Base-by-base conservation (phyloP, 2,329 filamentous ascomycete genomes). In the Colletotrichum melonis region DNA sequence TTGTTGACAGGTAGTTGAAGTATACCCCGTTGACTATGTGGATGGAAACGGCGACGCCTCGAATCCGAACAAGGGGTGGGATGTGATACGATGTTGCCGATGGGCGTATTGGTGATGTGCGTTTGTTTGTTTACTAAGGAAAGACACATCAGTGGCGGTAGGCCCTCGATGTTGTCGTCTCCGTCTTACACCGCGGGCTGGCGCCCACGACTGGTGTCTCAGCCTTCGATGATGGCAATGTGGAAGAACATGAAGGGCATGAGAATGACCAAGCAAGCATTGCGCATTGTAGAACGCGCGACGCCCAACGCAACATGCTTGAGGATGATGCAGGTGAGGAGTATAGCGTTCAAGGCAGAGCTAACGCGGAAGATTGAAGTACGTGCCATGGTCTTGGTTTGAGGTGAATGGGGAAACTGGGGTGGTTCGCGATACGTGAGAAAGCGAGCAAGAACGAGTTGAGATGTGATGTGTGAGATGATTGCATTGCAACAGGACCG, bases 241-340 rank as follows among this genome's bases (percentile, higher is more conserved):
- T 73, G 70, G 14, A 73, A 8, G 28, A 73, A 62, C 67, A 73
- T 66, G 35, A 73, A n/a, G n/a, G 70, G 70, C 54, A 73, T 70
- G 5, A 73, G 60, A 5, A 70, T 49, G 0, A 38, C 70, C 67
- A 73, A 66, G 54, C 60, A 70, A 2, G 62, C 70, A 30, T 70
- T 60, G 2, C 70, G 67, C 14, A 62, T 9, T 9, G 70, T 56
- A 3, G 67, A 73, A n/a, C 62, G 60, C 11, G 60, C 49, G 35
- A 73, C 46, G 32, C 55, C 67, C 28, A 73, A 38, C 14, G 60
- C 56, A 28, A 70, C 60, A n/a, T 70, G 70, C 46, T 73, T 73
- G 67, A 73, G 70, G 6, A 73, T 70, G 70, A 73, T 73, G 67
- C 60, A 73, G 35, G 12, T 6, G 26, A 73, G 70, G 12, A 73